A percentile compares a stretch with the other conserved stretches of the same genome.
Evolutionary conservation across 2,329 filamentous ascomycete species (phyloP).

Genomic region (Aureobasidium mangrovei): DNA sequence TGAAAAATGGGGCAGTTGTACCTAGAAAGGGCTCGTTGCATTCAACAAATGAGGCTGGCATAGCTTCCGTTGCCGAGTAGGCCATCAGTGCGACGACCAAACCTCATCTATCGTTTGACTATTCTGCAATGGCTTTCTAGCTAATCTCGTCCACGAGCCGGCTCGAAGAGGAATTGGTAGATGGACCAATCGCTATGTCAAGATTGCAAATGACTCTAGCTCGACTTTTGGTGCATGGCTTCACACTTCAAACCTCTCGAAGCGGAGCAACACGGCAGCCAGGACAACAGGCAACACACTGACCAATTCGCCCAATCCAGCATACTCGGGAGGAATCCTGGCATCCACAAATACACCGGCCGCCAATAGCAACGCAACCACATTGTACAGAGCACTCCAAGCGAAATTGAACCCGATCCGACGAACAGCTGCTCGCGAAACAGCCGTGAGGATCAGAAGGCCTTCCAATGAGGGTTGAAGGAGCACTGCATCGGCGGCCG

Average conservation of each 20-base stretch:
- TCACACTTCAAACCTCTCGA: background rate
- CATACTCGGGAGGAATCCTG: constrained; percentile 54
- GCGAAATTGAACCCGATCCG: constrained; percentile 55
- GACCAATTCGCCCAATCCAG: constrained; percentile 63
- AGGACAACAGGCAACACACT: constrained; percentile 63
- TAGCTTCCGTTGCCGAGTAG: too few relatives aligned
- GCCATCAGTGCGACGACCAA: too few relatives aligned
- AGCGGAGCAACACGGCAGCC: constrained; percentile 37
- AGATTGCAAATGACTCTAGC: too few relatives aligned
- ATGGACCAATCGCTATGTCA: too few relatives aligned
- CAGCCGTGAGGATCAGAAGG: constrained; percentile 49
- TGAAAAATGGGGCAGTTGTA: too few relatives aligned
- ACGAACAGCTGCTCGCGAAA: constrained; percentile 36
- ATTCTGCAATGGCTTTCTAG: too few relatives aligned
- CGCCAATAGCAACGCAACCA: constrained; percentile 57
- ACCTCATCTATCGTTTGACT: too few relatives aligned
- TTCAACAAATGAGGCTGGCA: too few relatives aligned
- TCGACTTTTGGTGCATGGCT: too few relatives aligned
- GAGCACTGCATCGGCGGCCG: background rate
- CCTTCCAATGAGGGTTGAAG: constrained; percentile 37
- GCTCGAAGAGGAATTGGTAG: too few relatives aligned
- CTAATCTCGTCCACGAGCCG: too few relatives aligned
- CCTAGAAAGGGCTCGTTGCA: too few relatives aligned
- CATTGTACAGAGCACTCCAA: constrained; percentile 64
- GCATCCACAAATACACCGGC: constrained; percentile 52